These are phyloP conservation scores for Inga leiocalycina DNA, from an alignment of 306 rosid genomes.

Conservation along the genomic window DNA sequence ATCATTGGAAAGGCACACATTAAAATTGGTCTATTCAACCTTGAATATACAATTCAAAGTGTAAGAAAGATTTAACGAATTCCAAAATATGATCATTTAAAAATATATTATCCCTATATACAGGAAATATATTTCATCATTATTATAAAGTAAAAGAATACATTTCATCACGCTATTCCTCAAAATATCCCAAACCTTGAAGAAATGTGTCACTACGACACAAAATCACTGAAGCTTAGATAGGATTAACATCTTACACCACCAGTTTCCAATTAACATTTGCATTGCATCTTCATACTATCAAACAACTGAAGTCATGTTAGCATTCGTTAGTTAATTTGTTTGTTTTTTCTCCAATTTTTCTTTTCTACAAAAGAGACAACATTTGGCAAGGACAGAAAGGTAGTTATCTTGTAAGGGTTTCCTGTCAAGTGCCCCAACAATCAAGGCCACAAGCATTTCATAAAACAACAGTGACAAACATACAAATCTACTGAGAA, in stretches of 20 bases:
- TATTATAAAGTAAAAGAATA: neutral
- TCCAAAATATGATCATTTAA: slow-evolving; percentile 20
- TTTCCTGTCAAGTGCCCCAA: slow-evolving; percentile 24
- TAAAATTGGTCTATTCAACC: slow-evolving; percentile 18
- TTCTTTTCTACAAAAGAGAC: neutral
- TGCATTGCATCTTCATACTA: slow-evolving; percentile 2
- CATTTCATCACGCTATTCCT: neutral
- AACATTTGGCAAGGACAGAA: slow-evolving; percentile 8
- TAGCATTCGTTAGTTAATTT: neutral
- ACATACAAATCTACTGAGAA: neutral
- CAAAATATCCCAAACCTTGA: neutral
- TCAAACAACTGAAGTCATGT: neutral
- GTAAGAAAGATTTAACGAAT: neutral
- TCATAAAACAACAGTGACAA: neutral
- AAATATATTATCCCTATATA: neutral
- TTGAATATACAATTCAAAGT: slow-evolving; percentile 12
- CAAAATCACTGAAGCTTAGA: slow-evolving; percentile 4
- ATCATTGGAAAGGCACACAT: slow-evolving; percentile 35
- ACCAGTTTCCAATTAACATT: slow-evolving; percentile 8
- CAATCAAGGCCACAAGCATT: slow-evolving; percentile 11
- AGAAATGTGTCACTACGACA: neutral
- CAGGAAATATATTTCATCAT: slow-evolving; percentile 12
- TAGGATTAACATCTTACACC: slow-evolving; percentile 3
- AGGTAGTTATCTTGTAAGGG: neutral
- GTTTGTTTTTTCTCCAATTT: neutral